These are phyloP conservation scores for Citrullus mucosospermus DNA, from an alignment of 306 rosid genomes.

Conservation along the genomic window DNA sequence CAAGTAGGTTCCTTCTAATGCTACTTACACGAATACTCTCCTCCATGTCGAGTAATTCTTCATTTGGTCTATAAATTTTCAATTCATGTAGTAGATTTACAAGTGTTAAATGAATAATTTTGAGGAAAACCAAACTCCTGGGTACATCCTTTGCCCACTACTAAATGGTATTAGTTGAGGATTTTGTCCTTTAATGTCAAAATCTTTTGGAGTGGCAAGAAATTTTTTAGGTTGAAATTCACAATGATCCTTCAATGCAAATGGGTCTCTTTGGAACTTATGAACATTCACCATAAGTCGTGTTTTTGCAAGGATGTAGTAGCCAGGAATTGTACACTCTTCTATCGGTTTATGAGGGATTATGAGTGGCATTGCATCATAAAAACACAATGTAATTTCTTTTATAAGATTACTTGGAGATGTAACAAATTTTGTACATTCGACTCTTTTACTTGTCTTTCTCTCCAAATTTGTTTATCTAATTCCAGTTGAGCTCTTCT, in stretches of 20 bases:
- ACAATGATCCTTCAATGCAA: not conserved
- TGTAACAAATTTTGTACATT: slow-evolving; percentile 9
- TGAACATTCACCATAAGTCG: not conserved
- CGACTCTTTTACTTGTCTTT: slow-evolving; percentile 10
- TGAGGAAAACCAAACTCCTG: not conserved
- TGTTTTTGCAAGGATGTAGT: not conserved
- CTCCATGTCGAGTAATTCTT: not conserved
- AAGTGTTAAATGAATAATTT: not conserved
- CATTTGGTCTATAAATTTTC: not conserved
- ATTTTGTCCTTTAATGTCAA: not conserved
- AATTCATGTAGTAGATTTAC: not conserved
- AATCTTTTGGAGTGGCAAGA: not conserved
- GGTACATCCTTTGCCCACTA: too few relatives aligned
- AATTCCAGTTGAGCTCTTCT: slow-evolving; percentile 5
- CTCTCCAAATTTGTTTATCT: slow-evolving; percentile 3
- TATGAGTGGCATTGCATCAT: slow-evolving; percentile 4
- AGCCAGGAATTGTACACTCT: not conserved
- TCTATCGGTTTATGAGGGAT: not conserved
- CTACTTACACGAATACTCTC: not conserved
- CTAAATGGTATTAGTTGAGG: not conserved
- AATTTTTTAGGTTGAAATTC: too few relatives aligned
- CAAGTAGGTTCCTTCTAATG: too few relatives aligned
- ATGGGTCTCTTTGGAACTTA: not conserved
- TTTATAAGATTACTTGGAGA: slow-evolving; percentile 13
- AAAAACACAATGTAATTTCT: slow-evolving; percentile 18